Evolutionary conservation across 257 asterid genomes (phyloP).

Genomic region (Solanum virginianum): DNA sequence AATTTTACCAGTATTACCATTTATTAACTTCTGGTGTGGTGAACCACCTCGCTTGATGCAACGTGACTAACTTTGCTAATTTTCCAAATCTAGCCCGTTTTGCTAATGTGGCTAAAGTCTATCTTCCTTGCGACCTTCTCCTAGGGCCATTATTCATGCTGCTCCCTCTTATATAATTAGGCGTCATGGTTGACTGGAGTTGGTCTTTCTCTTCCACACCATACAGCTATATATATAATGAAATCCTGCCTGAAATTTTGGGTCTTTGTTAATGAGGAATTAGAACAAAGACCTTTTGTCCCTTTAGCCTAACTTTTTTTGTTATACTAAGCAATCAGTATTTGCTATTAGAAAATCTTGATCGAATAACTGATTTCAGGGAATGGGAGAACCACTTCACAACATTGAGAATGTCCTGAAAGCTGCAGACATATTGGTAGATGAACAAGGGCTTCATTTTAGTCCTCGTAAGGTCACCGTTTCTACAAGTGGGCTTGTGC

Average conservation of each 20-base stretch:
- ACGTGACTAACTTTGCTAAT: neutral
- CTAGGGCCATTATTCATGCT: neutral
- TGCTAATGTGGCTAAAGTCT: neutral
- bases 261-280: neutral
- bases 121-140: neutral
- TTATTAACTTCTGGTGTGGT: neutral
- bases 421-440: slow-evolving; percentile 88
- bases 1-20: neutral
- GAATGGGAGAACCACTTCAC: slow-evolving; percentile 98
- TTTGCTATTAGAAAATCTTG: neutral
- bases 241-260: neutral
- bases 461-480: slow-evolving; percentile 93
- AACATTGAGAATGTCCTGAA: slow-evolving; percentile 77
- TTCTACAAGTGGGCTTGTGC: slow-evolving; percentile 96
- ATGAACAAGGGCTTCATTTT: slow-evolving; percentile 92
- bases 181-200: neutral
- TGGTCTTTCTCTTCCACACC: neutral
- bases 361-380: slow-evolving; percentile 23
- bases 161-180: neutral
- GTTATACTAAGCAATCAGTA: neutral
- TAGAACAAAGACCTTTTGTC: neutral
- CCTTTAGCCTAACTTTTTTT: neutral
- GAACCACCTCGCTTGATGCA: neutral
- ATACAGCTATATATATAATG: neutral
- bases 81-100: neutral